Percentiles rank a stretch among this genome's conserved stretches.
Conservation (phyloP, 495 filamentous ascomycete genomes). For the Penicillium antarcticum region DNA sequence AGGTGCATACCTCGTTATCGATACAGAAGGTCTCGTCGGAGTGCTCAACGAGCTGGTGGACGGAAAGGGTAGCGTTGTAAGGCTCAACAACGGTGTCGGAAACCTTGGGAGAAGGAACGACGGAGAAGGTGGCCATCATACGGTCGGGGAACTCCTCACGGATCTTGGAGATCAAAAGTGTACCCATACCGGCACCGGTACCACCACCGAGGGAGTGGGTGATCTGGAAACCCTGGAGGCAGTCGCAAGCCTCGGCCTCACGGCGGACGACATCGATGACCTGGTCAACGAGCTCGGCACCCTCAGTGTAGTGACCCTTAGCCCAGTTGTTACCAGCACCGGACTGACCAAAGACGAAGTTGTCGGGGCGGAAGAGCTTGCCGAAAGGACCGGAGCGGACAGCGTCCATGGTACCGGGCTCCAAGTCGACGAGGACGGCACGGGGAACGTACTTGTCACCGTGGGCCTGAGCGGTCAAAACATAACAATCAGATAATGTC, state of each 20-base stretch:
- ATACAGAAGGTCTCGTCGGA: slow-evolving; percentile 99
- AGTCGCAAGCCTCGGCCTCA: slow-evolving; percentile 98
- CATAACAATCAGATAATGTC: slow-evolving; percentile 12
- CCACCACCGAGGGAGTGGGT: slow-evolving; percentile 99
- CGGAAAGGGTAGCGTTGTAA: slow-evolving; percentile 98
- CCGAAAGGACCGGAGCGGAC: slow-evolving; percentile 99
- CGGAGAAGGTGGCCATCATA: slow-evolving; percentile 99
- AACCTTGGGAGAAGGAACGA: slow-evolving; percentile 99
- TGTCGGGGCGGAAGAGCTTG: slow-evolving; percentile 99
- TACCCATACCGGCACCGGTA: slow-evolving; percentile 99
- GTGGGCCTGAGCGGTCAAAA: slow-evolving; percentile 59
- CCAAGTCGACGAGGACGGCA: slow-evolving; percentile 98
- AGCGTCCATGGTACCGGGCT: slow-evolving; percentile 97
- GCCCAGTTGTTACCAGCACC: slow-evolving; percentile 99
- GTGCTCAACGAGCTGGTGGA: slow-evolving; percentile 99
- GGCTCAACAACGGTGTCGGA: slow-evolving; percentile 99
- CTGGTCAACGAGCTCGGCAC: slow-evolving; percentile 97
- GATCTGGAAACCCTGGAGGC: slow-evolving; percentile 99
- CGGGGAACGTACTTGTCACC: slow-evolving; percentile 99
- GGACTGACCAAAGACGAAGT: slow-evolving; percentile 99
- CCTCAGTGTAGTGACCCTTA: slow-evolving; percentile 99
- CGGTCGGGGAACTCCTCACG: slow-evolving; percentile 99
- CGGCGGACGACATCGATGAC: slow-evolving; percentile 98
- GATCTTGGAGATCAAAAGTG: slow-evolving; percentile 99
- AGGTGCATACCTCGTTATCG: slow-evolving; percentile 80